phyloP scores from a whole-genome alignment of 1,284 basidiomycete genomes.

The Pholiota adiposa region DNA sequence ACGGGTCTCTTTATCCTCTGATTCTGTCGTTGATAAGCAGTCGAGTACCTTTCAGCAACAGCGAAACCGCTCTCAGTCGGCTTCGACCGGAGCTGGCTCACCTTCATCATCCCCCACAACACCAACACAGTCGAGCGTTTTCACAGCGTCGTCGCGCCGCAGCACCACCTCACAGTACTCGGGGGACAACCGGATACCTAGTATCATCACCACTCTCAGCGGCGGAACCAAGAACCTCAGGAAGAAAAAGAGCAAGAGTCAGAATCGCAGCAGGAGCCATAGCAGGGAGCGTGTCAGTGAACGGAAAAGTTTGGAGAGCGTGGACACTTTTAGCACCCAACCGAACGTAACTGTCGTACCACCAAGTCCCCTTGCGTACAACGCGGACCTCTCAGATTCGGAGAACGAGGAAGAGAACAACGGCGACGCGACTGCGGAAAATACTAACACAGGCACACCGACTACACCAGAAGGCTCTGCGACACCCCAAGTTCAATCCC shows the following conservation, averaged over 20 bases:
- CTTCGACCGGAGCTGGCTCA: constrained; percentile 16
- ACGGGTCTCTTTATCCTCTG: constrained; percentile 20
- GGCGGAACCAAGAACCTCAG: constrained; percentile 10
- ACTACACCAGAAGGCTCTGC: background rate
- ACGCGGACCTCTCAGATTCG: constrained; percentile 32
- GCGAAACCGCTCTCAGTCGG: constrained; percentile 22
- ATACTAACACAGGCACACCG: constrained; percentile 22
- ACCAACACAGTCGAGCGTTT: constrained; percentile 17
- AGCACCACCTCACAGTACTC: constrained; percentile 8
- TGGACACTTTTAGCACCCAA: constrained; percentile 33
- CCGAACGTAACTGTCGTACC: constrained; percentile 62
- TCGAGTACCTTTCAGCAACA: constrained; percentile 13
- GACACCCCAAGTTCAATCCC: background rate
- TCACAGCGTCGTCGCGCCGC: constrained; percentile 9
- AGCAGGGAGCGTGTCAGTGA: constrained; percentile 7
- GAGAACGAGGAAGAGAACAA: constrained; percentile 27
- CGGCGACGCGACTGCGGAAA: constrained; percentile 7
- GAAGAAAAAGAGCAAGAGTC: constrained; percentile 13
- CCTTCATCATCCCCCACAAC: constrained; percentile 19
- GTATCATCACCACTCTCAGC: constrained; percentile 22
- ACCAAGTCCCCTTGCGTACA: constrained; percentile 48
- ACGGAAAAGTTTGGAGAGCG: constrained; percentile 22
- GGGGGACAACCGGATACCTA: constrained; percentile 19
- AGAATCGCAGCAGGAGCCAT: constrained; percentile 8
- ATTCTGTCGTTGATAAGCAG: constrained; percentile 14